phyloP scores from a whole-genome alignment of 2,329 filamentous ascomycete genomes.

The Colletotrichum liaoningense region DNA sequence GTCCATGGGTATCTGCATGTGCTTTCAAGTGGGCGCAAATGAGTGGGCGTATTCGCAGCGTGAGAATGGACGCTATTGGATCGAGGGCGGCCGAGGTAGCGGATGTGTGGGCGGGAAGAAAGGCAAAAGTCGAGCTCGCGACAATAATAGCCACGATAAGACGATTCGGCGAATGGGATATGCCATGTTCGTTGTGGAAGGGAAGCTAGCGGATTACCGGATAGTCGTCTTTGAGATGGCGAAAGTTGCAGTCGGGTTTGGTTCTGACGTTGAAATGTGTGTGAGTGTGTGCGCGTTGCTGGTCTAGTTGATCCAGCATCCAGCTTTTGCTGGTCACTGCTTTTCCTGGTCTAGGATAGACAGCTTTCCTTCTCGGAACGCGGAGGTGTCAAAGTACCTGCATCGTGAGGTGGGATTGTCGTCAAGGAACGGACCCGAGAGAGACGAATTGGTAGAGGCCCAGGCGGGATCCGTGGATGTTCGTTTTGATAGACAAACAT shows the following conservation, averaged over 20 bases:
- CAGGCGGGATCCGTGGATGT: background rate
- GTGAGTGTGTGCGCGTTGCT: background rate
- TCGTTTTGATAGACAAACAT: constrained; percentile 25
- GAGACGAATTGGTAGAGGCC: background rate
- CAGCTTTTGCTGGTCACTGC: background rate
- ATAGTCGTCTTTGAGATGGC: background rate
- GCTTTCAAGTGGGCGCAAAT: constrained; percentile 27
- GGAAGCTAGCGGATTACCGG: background rate
- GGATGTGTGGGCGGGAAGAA: background rate
- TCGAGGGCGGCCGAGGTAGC: background rate
- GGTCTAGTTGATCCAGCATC: background rate
- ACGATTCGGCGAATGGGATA: background rate
- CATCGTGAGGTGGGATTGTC: background rate
- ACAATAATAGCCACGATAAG: background rate
- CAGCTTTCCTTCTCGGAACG: background rate
- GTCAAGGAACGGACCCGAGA: background rate
- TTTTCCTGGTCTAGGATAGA: too few species aligned
- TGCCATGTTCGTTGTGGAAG: background rate
- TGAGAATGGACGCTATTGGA: background rate
- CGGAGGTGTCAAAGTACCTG: constrained; percentile 5
- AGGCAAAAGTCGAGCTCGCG: background rate
- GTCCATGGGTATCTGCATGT: constrained; percentile 24
- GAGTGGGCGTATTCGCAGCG: constrained; percentile 10
- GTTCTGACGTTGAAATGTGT: background rate
- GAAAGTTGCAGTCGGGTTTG: background rate